Percentiles rank a stretch among this genome's conserved stretches.
These are phyloP conservation scores for Arachnomyces sp. DNA, from an alignment of 2,329 filamentous ascomycete genomes.

Conservation along the genomic window DNA sequence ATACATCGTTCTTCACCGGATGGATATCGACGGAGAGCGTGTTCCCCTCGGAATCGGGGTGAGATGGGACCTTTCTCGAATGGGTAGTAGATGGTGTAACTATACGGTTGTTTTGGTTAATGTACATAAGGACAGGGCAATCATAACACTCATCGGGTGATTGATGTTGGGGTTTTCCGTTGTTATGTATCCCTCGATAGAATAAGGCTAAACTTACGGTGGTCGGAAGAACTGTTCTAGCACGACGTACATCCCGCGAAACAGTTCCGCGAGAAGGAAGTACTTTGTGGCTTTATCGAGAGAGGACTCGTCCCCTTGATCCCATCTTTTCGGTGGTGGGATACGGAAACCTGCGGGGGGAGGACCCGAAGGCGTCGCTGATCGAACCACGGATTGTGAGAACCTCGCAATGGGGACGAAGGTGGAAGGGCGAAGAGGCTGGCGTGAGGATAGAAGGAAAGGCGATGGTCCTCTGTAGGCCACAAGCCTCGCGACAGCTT, in stretches of 20 bases:
- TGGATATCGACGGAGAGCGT: conserved; percentile 91
- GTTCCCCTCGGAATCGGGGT: conserved; percentile 94
- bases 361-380: conserved; percentile 64
- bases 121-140: neutral
- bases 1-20: conserved; percentile 98
- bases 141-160: neutral
- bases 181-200: conserved; percentile 7
- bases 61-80: conserved; percentile 99
- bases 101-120: conserved; percentile 28
- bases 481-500: conserved; percentile 37
- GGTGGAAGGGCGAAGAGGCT: conserved; percentile 25
- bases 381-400: conserved; percentile 55
- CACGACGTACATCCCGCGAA: conserved; percentile 94
- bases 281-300: conserved; percentile 83
- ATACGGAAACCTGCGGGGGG: conserved; percentile 77
- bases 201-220: conserved; percentile 68
- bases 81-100: conserved; percentile 97
- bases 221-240: conserved; percentile 97
- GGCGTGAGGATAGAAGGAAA: conserved; percentile 17
- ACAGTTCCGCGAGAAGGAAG: conserved; percentile 93
- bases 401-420: conserved; percentile 49
- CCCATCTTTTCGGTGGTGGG: conserved; percentile 66
- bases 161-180: too few relatives aligned
- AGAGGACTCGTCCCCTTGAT: conserved; percentile 67
- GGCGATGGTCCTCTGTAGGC: conserved; percentile 31